Conservation (phyloP, 352 stramenopile genomes). For the Blastocystis sp. region DNA sequence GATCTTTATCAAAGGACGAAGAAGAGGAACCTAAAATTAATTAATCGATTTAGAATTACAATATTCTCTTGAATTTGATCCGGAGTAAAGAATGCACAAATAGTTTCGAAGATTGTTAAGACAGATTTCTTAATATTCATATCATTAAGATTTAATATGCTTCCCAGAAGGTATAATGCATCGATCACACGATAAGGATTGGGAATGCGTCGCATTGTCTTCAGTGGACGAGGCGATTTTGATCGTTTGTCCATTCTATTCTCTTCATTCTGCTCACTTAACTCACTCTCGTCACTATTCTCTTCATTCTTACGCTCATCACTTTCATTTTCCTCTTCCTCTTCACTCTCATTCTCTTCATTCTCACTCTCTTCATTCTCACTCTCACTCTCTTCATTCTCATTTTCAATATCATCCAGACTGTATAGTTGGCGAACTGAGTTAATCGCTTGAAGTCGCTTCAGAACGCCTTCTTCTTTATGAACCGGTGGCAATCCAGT, state of each 20-base stretch:
- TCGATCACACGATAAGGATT: conserved; percentile 24
- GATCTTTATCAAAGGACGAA: conserved; percentile 44
- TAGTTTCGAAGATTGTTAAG: not conserved
- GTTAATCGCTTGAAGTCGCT: not conserved
- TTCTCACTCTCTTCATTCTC: not conserved
- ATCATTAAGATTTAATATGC: not conserved
- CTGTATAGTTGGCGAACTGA: conserved; percentile 10
- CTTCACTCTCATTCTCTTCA: not conserved
- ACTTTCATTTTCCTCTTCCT: not conserved
- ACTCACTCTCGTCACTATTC: not conserved
- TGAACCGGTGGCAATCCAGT: not conserved
- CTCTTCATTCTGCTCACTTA: not conserved
- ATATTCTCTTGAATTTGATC: not conserved
- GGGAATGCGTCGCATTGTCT: not conserved
- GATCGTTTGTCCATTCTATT: not conserved
- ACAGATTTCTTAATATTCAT: not conserved
- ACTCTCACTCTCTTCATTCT: conserved; percentile 39
- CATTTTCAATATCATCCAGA: conserved; percentile 15
- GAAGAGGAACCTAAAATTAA: conserved; percentile 16
- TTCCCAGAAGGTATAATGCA: not conserved
- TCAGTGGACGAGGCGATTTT: not conserved
- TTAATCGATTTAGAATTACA: not conserved
- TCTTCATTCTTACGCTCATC: not conserved
- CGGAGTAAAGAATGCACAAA: not conserved
- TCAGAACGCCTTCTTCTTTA: not conserved